A percentile compares a stretch with the other conserved stretches of the same genome.
Evolutionary conservation across 1,284 basidiomycete species (phyloP).

Genomic region (Melampsora occidentalis): DNA sequence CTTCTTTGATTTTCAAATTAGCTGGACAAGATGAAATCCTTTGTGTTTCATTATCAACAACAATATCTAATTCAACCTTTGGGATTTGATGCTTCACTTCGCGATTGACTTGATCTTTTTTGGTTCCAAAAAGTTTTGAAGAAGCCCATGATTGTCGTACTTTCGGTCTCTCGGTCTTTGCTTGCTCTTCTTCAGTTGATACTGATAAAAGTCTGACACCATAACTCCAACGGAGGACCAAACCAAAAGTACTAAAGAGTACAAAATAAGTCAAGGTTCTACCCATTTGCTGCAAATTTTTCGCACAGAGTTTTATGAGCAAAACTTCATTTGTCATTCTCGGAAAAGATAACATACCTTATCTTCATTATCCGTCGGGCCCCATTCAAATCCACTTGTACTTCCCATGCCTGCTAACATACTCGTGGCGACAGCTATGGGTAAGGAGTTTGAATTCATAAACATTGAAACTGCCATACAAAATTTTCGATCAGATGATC

Average conservation of each 20-base stretch:
- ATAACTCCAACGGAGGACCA: conserved; percentile 56
- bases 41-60: neutral
- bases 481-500: conserved; percentile 54
- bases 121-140: no score
- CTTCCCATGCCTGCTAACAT: conserved; percentile 53
- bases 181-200: conserved; percentile 41
- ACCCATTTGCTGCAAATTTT: conserved; percentile 15
- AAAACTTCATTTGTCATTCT: no score
- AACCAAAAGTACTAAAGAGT: conserved; percentile 56
- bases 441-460: conserved; percentile 52
- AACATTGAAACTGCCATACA: conserved; percentile 50
- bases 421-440: conserved; percentile 57
- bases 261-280: conserved; percentile 53
- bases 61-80: neutral
- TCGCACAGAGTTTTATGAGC: no score
- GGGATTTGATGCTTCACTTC: neutral
- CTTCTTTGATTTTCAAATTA: no score
- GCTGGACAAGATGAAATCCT: no score
- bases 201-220: conserved; percentile 55
- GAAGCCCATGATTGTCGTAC: no score
- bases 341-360: conserved; percentile 10
- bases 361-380: conserved; percentile 49
- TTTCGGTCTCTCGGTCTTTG: no score
- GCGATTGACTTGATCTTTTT: no score
- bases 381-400: conserved; percentile 48